A percentile compares a stretch with the other conserved stretches of the same genome.
phyloP scores from a whole-genome alignment of 1,284 basidiomycete species.

The Stygiomarasmius scandens region DNA sequence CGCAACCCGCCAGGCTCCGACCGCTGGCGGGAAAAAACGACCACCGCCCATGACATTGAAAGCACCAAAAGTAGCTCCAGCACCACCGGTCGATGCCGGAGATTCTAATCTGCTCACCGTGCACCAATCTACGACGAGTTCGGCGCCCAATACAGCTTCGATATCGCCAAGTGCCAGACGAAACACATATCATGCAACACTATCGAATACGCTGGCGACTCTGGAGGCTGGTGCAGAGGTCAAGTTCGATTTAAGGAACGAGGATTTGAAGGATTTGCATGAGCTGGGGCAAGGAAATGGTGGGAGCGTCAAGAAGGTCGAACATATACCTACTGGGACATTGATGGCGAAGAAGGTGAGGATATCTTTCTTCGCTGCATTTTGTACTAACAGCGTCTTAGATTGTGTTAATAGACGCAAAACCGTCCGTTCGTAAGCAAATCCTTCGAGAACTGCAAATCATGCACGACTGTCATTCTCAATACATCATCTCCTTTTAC shows the following conservation, averaged over 20 bases:
- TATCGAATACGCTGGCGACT: slow-evolving; percentile 75
- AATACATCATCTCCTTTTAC: slow-evolving; percentile 95
- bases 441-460: slow-evolving; percentile 97
- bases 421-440: slow-evolving; percentile 96
- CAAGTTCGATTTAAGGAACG: slow-evolving; percentile 76
- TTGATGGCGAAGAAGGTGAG: slow-evolving; percentile 95
- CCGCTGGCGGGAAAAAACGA: slow-evolving; percentile 45
- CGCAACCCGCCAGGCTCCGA: slow-evolving; percentile 15
- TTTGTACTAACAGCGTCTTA: slow-evolving; percentile 1
- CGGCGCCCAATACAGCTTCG: slow-evolving; percentile 40
- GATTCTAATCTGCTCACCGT: slow-evolving; percentile 40
- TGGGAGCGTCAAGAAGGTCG: slow-evolving; percentile 95
- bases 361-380: slow-evolving; percentile 1
- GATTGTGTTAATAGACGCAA: slow-evolving; percentile 98
- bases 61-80: slow-evolving; percentile 42
- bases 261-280: slow-evolving; percentile 81
- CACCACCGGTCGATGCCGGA: slow-evolving; percentile 35
- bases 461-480: slow-evolving; percentile 95
- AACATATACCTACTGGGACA: slow-evolving; percentile 86
- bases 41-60: slow-evolving; percentile 61
- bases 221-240: slow-evolving; percentile 76
- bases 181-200: slow-evolving; percentile 70
- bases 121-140: slow-evolving; percentile 35
- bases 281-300: slow-evolving; percentile 98
- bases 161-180: slow-evolving; percentile 44